Conservation (phyloP, 371 early-diverging fungal genomes). For the Encephalitozoon romaleae region DNA sequence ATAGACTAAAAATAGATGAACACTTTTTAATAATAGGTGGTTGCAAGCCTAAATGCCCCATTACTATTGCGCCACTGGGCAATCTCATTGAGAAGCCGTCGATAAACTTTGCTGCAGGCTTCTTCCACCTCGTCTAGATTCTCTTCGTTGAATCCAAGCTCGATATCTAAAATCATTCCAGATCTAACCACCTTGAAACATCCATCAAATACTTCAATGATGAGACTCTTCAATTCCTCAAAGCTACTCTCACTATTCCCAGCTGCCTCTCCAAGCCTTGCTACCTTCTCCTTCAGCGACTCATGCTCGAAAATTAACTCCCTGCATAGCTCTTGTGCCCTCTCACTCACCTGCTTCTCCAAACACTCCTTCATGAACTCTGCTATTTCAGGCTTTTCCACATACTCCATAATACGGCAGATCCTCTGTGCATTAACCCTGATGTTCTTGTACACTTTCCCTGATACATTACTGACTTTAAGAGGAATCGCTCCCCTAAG, state of each 20-base stretch:
- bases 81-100: neutral
- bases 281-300: neutral
- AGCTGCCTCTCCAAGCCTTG: neutral
- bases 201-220: neutral
- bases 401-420: too few relatives aligned
- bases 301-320: neutral
- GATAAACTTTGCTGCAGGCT: neutral
- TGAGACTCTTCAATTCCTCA: neutral
- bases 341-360: neutral
- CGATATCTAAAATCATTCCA: neutral
- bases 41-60: too few relatives aligned
- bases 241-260: neutral
- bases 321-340: neutral
- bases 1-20: too few relatives aligned
- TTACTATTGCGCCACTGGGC: too few relatives aligned
- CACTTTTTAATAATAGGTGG: too few relatives aligned
- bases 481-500: neutral
- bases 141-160: neutral
- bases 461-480: too few relatives aligned
- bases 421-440: too few relatives aligned
- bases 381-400: neutral
- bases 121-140: too few relatives aligned
- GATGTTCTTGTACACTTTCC: too few relatives aligned
- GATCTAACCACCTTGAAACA: neutral
- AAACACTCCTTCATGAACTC: neutral